These are phyloP conservation scores for Scolecobasidium constrictum DNA, from an alignment of 2,329 filamentous ascomycete species.

Conservation along the genomic window DNA sequence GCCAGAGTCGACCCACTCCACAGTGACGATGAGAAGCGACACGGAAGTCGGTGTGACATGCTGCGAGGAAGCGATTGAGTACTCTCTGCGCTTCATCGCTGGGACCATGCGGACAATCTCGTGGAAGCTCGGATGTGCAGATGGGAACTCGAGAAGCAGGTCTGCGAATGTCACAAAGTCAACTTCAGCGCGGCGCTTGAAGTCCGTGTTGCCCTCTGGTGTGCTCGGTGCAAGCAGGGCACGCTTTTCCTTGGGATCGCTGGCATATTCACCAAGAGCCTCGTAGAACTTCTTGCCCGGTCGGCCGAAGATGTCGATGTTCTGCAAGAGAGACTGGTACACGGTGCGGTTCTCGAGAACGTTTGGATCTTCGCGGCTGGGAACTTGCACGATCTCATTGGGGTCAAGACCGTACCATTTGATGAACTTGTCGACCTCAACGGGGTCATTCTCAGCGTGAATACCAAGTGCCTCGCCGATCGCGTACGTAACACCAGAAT, in stretches of 20 bases:
- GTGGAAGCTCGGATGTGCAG: slow-evolving; percentile 78
- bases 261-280: slow-evolving; percentile 73
- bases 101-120: slow-evolving; percentile 79
- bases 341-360: slow-evolving; percentile 81
- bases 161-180: slow-evolving; percentile 90
- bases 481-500: slow-evolving; percentile 86
- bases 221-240: slow-evolving; percentile 67
- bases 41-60: slow-evolving; percentile 86
- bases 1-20: slow-evolving; percentile 83
- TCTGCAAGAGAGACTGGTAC: slow-evolving; percentile 83
- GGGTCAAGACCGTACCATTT: slow-evolving; percentile 75
- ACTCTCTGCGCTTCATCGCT: slow-evolving; percentile 92
- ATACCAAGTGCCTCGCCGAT: slow-evolving; percentile 96
- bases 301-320: slow-evolving; percentile 92
- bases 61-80: slow-evolving; percentile 97
- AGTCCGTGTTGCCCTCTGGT: slow-evolving; percentile 72
- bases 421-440: slow-evolving; percentile 75
- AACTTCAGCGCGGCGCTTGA: slow-evolving; percentile 84
- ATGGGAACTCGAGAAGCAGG: slow-evolving; percentile 77
- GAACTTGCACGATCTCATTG: slow-evolving; percentile 81
- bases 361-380: slow-evolving; percentile 64
- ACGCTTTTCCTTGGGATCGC: slow-evolving; percentile 71
- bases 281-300: slow-evolving; percentile 98
- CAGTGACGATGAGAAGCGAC: slow-evolving; percentile 91
- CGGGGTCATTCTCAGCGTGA: slow-evolving; percentile 83